Conservation (phyloP, 2,329 filamentous ascomycete genomes). For the Aureobasidium sp. region DNA sequence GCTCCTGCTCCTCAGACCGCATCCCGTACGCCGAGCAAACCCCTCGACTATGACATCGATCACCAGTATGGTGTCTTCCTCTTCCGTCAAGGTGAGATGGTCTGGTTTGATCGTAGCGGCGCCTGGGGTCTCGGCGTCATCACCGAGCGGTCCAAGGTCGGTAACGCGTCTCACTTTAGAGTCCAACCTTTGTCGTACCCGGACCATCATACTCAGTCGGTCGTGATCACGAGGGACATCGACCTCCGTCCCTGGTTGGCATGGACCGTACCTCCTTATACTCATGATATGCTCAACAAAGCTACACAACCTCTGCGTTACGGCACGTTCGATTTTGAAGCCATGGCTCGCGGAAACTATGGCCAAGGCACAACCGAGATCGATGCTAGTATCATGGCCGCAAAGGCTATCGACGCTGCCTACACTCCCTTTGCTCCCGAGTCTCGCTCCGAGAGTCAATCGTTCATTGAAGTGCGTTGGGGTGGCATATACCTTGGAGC, state of each 20-base stretch:
- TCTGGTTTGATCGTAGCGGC: conserved; percentile 48
- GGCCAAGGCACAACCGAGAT: conserved; percentile 46
- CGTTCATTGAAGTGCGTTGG: conserved; percentile 40
- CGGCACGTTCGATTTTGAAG: conserved; percentile 47
- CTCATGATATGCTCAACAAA: conserved; percentile 38
- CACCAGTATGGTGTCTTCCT: conserved; percentile 42
- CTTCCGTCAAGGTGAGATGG: conserved; percentile 49
- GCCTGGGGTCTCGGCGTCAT: conserved; percentile 51
- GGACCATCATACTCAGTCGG: conserved; percentile 20
- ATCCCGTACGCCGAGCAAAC: conserved; percentile 17
- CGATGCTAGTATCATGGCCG: conserved; percentile 52
- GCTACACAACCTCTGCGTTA: conserved; percentile 35
- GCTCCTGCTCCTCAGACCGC: conserved; percentile 13
- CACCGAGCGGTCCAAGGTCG: conserved; percentile 36
- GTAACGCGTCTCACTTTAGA: conserved; percentile 23
- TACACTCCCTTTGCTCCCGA: conserved; percentile 48
- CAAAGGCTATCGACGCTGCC: conserved; percentile 48
- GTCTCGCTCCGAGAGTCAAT: conserved; percentile 31
- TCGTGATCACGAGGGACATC: conserved; percentile 40
- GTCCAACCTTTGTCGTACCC: conserved; percentile 36
- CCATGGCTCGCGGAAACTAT: conserved; percentile 35
- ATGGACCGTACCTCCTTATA: conserved; percentile 50
- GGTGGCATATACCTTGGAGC: conserved; percentile 51
- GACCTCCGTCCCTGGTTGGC: conserved; percentile 51
- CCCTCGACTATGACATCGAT: conserved; percentile 45